These are phyloP conservation scores for Neotropicomus parvogracilis DNA, from an alignment of 1,284 basidiomycete genomes.

Conservation along the genomic window DNA sequence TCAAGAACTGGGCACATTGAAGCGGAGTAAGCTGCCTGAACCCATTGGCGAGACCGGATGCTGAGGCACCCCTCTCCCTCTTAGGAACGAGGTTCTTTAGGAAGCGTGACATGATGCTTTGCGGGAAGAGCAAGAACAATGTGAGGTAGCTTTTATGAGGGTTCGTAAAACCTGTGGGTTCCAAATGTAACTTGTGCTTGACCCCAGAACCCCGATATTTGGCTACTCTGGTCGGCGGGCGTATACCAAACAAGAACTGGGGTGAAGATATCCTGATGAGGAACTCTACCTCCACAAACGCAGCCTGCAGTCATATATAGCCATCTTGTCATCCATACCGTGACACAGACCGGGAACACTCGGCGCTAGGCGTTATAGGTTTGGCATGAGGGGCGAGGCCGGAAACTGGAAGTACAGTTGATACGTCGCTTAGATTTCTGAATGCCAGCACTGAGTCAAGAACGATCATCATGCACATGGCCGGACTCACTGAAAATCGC, in stretches of 20 bases:
- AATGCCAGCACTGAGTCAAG: background rate
- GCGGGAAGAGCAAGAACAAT: background rate
- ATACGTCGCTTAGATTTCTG: background rate
- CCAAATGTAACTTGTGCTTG: background rate
- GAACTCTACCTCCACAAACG: background rate
- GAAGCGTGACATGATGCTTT: slow-evolving; percentile 21
- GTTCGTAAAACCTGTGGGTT: slow-evolving; percentile 2
- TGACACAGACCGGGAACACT: slow-evolving; percentile 1
- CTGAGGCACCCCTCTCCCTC: slow-evolving; percentile 37
- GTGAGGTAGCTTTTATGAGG: slow-evolving; percentile 16
- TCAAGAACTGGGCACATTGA: slow-evolving; percentile 56
- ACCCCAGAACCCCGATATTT: slow-evolving; percentile 1
- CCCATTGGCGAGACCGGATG: slow-evolving; percentile 38
- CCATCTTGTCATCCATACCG: background rate
- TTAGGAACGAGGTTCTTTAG: slow-evolving; percentile 45
- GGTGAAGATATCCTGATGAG: slow-evolving; percentile 5
- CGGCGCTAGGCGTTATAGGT: background rate
- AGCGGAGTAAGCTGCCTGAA: slow-evolving; percentile 42
- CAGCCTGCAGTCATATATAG: background rate
- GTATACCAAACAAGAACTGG: background rate
- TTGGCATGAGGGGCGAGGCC: background rate
- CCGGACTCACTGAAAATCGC: slow-evolving; percentile 7
- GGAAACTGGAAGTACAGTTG: background rate
- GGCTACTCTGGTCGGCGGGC: background rate
- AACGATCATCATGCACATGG: background rate